Conservation (phyloP, 192 early-diverging fungal species). For the Podila clonocystis region DNA sequence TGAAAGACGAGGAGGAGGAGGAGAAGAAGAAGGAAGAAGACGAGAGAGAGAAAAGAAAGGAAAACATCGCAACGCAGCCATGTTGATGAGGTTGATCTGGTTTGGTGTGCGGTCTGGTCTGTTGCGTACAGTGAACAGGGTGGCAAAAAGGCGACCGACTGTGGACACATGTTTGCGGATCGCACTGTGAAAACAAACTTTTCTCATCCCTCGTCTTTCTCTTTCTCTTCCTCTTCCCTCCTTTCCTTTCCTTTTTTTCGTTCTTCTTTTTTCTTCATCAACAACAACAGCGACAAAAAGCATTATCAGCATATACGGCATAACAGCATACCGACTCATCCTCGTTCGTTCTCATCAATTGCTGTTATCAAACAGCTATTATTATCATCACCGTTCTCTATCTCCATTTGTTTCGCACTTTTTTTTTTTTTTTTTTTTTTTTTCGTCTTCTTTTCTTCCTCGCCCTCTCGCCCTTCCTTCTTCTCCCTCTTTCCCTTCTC, state of each 20-base stretch:
- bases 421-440: not conserved
- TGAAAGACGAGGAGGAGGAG: too few relatives aligned
- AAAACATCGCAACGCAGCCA: too few relatives aligned
- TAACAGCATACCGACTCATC: not conserved
- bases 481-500: not conserved
- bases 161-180: not conserved
- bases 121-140: too few relatives aligned
- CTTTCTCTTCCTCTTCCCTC: not conserved
- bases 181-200: not conserved
- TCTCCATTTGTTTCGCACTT: too few relatives aligned
- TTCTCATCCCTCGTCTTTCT: not conserved
- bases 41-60: too few relatives aligned
- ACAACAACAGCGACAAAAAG: not conserved
- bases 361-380: not conserved
- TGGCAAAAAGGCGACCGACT: too few relatives aligned
- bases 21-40: too few relatives aligned
- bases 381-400: not conserved
- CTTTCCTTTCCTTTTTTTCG: not conserved
- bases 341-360: not conserved
- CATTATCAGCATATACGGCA: too few relatives aligned
- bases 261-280: not conserved
- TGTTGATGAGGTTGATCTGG: too few relatives aligned
- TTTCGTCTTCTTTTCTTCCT: not conserved
- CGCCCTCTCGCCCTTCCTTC: not conserved
- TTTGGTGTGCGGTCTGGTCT: too few relatives aligned